Conservation (phyloP, 2,329 filamentous ascomycete genomes). For the Diaporthe ilicicola region DNA sequence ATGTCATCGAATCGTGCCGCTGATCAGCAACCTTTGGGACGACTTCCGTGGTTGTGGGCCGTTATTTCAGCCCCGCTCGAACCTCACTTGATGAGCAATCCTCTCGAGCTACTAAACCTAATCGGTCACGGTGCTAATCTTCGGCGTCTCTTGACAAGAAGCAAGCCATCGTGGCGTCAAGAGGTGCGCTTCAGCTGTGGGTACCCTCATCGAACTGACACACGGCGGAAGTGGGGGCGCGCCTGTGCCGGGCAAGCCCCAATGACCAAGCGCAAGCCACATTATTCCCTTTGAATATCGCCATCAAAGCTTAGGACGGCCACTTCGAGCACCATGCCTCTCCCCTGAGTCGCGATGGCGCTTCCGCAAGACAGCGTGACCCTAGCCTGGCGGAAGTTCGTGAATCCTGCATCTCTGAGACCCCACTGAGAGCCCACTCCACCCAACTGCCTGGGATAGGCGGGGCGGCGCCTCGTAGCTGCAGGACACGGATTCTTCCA, state of each 20-base stretch:
- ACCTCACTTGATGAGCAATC: conserved; percentile 4
- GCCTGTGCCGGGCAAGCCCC: neutral
- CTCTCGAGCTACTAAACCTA: neutral
- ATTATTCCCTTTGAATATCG: neutral
- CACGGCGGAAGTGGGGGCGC: neutral
- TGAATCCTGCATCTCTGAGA: conserved; percentile 6
- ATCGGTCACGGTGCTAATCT: conserved; percentile 3
- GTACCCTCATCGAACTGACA: neutral
- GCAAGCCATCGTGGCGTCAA: neutral
- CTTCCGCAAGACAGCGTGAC: neutral
- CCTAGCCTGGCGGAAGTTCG: conserved; percentile 4
- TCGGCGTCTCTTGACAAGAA: neutral
- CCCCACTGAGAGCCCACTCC: conserved; percentile 10
- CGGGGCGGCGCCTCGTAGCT: conserved; percentile 10
- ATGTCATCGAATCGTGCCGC: conserved; percentile 19
- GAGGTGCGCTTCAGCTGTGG: neutral
- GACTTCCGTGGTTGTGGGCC: conserved; percentile 9
- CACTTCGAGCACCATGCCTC: neutral
- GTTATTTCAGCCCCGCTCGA: conserved; percentile 19
- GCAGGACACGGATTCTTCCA: conserved; percentile 15
- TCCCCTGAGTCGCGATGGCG: neutral
- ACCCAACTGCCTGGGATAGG: conserved; percentile 26
- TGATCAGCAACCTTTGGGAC: conserved; percentile 14
- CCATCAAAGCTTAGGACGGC: neutral
- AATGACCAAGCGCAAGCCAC: conserved; percentile 12